Conservation (phyloP, 352 stramenopile species). For the Phytophthora melonis region DNA sequence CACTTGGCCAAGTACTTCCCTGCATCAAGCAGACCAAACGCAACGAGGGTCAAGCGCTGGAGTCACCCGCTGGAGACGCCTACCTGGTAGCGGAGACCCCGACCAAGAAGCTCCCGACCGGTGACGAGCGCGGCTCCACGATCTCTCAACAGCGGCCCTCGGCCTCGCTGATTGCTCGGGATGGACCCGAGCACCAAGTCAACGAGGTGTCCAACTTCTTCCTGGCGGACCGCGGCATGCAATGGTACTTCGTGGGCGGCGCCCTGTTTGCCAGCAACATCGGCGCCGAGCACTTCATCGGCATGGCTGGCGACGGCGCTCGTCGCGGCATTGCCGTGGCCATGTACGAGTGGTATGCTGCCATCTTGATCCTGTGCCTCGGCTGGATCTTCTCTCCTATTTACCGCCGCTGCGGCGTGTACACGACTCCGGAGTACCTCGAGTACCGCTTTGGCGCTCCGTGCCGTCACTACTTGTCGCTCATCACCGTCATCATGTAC, state of each 20-base stretch:
- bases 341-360: slow-evolving; percentile 75
- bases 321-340: slow-evolving; percentile 64
- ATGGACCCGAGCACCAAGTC: slow-evolving; percentile 34
- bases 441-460: slow-evolving; percentile 58
- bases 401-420: slow-evolving; percentile 64
- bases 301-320: slow-evolving; percentile 71
- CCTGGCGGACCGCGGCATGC: slow-evolving; percentile 69
- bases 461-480: slow-evolving; percentile 67
- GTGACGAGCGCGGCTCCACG: slow-evolving; percentile 39
- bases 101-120: slow-evolving; percentile 35
- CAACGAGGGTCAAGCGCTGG: slow-evolving; percentile 13
- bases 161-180: slow-evolving; percentile 43
- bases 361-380: slow-evolving; percentile 62
- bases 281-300: slow-evolving; percentile 75
- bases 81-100: slow-evolving; percentile 40
- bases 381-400: slow-evolving; percentile 74
- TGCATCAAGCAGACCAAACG: slow-evolving; percentile 43
- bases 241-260: slow-evolving; percentile 73
- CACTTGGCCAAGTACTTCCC: slow-evolving; percentile 43
- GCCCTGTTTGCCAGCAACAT: slow-evolving; percentile 77
- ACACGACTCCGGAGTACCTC: slow-evolving; percentile 65
- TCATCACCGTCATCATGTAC: slow-evolving; percentile 73
- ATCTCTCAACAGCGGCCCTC: slow-evolving; percentile 34
- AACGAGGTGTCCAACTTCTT: slow-evolving; percentile 68
- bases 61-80: slow-evolving; percentile 30